Evolutionary conservation across 2,329 filamentous ascomycete genomes (phyloP).

Genomic region (Ceratocystis huliohia): DNA sequence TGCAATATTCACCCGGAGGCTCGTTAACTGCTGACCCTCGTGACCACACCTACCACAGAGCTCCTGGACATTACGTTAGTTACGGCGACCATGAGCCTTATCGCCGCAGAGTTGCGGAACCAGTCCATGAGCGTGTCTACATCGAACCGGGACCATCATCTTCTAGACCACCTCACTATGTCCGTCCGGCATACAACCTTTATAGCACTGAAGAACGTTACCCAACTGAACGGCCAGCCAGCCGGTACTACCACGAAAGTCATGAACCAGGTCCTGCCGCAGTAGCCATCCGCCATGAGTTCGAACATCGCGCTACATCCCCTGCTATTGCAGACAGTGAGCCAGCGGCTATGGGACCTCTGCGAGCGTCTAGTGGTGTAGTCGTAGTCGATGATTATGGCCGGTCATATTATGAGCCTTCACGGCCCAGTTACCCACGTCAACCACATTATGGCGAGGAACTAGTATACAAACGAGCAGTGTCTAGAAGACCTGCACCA

Average conservation of each 20-base stretch:
- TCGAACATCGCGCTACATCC: neutral
- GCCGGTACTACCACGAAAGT: conserved; percentile 9
- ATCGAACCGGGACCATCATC: neutral
- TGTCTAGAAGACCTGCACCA: conserved; percentile 37
- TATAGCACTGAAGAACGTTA: conserved; percentile 9
- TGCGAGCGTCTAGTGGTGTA: conserved; percentile 44
- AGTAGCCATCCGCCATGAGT: neutral
- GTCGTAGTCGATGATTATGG: conserved; percentile 75
- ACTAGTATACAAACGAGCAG: conserved; percentile 51
- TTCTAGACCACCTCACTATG: conserved; percentile 9
- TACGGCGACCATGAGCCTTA: conserved; percentile 17
- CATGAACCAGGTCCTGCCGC: conserved; percentile 3
- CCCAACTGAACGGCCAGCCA: neutral
- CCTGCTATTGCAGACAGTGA: conserved; percentile 12
- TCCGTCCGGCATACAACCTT: conserved; percentile 14
- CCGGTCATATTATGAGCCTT: conserved; percentile 57
- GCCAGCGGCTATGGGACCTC: conserved; percentile 38
- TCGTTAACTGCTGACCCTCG: conserved; percentile 9
- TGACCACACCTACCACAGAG: neutral
- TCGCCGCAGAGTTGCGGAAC: conserved; percentile 24
- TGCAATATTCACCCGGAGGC: conserved; percentile 23
- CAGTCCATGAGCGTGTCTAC: conserved; percentile 8
- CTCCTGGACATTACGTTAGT: conserved; percentile 10
- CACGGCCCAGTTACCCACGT: neutral
- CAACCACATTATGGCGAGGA: conserved; percentile 28